phyloP scores from a whole-genome alignment of 2,329 filamentous ascomycete genomes.

The Sporothrix euskadiensis region DNA sequence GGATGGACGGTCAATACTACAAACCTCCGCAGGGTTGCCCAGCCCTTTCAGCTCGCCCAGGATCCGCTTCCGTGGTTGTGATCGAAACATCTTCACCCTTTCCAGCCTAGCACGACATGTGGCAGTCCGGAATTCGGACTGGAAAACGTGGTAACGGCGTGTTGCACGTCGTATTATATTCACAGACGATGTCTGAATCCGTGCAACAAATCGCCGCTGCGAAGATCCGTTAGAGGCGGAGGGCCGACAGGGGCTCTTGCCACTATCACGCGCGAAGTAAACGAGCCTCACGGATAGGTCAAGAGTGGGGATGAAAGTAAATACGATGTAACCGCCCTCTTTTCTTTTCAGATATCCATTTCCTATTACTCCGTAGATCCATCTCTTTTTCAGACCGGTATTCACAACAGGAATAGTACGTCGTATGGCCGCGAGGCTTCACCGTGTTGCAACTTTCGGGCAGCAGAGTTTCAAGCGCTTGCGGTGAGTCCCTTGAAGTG shows the following conservation, averaged over 20 bases:
- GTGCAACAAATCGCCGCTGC: neutral
- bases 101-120: neutral
- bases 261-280: neutral
- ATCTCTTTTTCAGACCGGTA: conserved; percentile 2
- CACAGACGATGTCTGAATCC: neutral
- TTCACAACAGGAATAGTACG: neutral
- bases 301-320: neutral
- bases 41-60: neutral
- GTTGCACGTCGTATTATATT: neutral
- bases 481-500: neutral
- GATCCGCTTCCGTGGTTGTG: neutral
- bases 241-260: neutral
- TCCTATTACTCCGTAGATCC: no score
- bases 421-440: neutral
- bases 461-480: neutral
- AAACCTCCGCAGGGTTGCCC: neutral
- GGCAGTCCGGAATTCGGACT: neutral
- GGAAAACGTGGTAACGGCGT: neutral
- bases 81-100: neutral
- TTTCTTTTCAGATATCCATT: no score
- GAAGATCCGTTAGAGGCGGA: neutral
- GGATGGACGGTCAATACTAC: neutral
- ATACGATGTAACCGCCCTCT: conserved; percentile 1
- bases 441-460: neutral
- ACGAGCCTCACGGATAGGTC: neutral